Percentiles rank a stretch among this genome's conserved stretches.
Conservation (phyloP, 306 rosid genomes). For the Fagus sylvatica region DNA sequence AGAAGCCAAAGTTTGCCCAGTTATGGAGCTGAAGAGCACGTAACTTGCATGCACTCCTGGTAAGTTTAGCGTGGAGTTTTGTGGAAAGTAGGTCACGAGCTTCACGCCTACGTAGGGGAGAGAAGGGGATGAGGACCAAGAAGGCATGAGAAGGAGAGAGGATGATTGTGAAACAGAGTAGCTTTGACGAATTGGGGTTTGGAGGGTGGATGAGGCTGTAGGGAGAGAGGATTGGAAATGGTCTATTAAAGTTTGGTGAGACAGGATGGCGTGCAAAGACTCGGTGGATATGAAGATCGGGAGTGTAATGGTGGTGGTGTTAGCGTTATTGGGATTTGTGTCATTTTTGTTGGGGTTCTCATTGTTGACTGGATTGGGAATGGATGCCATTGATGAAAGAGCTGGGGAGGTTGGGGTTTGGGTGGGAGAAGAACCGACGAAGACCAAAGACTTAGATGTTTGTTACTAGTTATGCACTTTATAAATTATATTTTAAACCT, state of each 20-base stretch:
- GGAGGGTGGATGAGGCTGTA: slow-evolving; percentile 45
- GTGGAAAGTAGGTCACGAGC: slow-evolving; percentile 81
- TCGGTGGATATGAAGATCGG: slow-evolving; percentile 58
- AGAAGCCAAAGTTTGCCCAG: slow-evolving; percentile 72
- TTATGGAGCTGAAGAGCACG: slow-evolving; percentile 70
- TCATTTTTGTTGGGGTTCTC: not conserved
- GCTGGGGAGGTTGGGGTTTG: not conserved
- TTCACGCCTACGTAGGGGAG: slow-evolving; percentile 83
- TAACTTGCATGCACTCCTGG: slow-evolving; percentile 79
- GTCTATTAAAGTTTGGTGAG: slow-evolving; percentile 53
- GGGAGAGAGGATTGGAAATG: slow-evolving; percentile 69
- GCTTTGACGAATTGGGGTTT: slow-evolving; percentile 76
- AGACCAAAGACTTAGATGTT: not conserved
- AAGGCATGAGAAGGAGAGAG: slow-evolving; percentile 94
- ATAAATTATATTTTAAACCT: too few relatives aligned
- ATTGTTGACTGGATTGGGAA: slow-evolving; percentile 4
- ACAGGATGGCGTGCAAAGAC: slow-evolving; percentile 49
- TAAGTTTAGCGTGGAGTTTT: slow-evolving; percentile 56
- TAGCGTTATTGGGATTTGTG: slow-evolving; percentile 5
- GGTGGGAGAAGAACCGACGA: not conserved
- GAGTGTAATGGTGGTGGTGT: not conserved
- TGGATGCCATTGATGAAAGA: slow-evolving; percentile 46
- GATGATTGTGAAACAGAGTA: slow-evolving; percentile 54
- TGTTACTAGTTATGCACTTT: too few relatives aligned
- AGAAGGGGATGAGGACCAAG: slow-evolving; percentile 78